Evolutionary conservation across 257 asterid genomes (phyloP), one percentile per base, ranked within the genome.

Genomic region (Primulina tabacum): DNA sequence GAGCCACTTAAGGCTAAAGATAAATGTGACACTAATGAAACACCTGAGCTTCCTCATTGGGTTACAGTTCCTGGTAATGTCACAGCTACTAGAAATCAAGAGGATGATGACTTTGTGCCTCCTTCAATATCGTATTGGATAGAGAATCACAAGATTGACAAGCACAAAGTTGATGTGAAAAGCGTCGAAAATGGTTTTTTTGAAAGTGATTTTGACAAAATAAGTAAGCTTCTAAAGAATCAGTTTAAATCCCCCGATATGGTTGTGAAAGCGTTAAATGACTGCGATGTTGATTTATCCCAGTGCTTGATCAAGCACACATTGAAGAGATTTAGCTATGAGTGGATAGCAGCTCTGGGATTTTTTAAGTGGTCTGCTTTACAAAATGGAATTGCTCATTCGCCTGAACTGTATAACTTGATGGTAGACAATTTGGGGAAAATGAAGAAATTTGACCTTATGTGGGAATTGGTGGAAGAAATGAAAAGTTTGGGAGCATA

Each of bases 11-110:
- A 67, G 57, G 73, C 67, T 33, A 81, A 73, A 61, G 81, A 58
- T 59, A 62, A 74, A 8, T 60, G 64, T 2, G 63, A 14, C 37
- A 60, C 21, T 8, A 76, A 53, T 7, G 99, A 93, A 78, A 89
- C 96, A 8, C 96, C 97, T 4, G 92, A 74, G 70, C 92, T 90
- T 79, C 97, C 97, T 0, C 72, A 62, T 70, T 90, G 99, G 99
- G 86, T 94, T 64, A 86, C 72, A 73, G 64, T 64, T 67, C 37
- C 79, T 0, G 78, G 62, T 40, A 69, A 71, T 68, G 68, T 70
- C 50, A 38, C 18, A 9, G 65, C 6, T 3, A 75, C 58, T 34
- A 68, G 72, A 24, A 77, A 75, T 34, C 6, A 35, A 1, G 71
- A 76, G 14, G 81, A 86, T 60, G 96, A 90, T 37, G 92, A 90